phyloP scores from a whole-genome alignment of 2,329 filamentous ascomycete genomes.

The Bipolaris sorokiniana region DNA sequence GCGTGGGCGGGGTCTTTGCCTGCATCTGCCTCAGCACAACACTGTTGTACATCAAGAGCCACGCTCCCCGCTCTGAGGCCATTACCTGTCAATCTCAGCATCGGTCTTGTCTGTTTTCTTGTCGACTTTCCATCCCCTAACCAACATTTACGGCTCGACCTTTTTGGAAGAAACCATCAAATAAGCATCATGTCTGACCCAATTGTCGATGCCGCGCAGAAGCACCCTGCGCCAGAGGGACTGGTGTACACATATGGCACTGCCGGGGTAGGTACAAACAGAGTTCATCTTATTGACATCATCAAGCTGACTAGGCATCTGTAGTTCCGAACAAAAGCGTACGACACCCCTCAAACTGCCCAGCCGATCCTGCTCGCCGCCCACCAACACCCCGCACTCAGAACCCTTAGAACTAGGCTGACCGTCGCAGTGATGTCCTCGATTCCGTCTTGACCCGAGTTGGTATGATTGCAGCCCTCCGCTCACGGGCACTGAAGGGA shows the following conservation, averaged over 20 bases:
- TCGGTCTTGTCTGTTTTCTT: neutral
- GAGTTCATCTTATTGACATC: neutral
- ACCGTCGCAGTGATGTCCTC: slow-evolving; percentile 69
- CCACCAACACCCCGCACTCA: neutral
- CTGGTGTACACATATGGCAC: slow-evolving; percentile 50
- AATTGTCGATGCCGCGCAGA: slow-evolving; percentile 40
- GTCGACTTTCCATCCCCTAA: neutral
- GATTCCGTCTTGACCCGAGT: slow-evolving; percentile 93
- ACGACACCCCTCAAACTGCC: slow-evolving; percentile 44
- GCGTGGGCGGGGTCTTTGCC: slow-evolving; percentile 8
- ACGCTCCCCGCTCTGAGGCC: slow-evolving; percentile 14
- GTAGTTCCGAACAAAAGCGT: slow-evolving; percentile 74
- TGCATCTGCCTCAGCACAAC: slow-evolving; percentile 19
- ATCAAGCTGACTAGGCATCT: slow-evolving; percentile 14
- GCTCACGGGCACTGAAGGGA: slow-evolving; percentile 86
- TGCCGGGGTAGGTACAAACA: slow-evolving; percentile 55
- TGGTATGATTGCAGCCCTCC: slow-evolving; percentile 83
- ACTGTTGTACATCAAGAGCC: slow-evolving; percentile 10
- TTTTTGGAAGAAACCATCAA: neutral
- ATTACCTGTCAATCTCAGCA: slow-evolving; percentile 10
- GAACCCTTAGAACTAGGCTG: slow-evolving; percentile 36
- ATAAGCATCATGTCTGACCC: slow-evolving; percentile 37
- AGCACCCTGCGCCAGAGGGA: slow-evolving; percentile 48
- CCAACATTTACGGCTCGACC: neutral
- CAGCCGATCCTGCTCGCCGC: neutral